These are phyloP conservation scores for Tubosaeta sp. DNA, from an alignment of 768 basidiomycete genomes.

Conservation along the genomic window DNA sequence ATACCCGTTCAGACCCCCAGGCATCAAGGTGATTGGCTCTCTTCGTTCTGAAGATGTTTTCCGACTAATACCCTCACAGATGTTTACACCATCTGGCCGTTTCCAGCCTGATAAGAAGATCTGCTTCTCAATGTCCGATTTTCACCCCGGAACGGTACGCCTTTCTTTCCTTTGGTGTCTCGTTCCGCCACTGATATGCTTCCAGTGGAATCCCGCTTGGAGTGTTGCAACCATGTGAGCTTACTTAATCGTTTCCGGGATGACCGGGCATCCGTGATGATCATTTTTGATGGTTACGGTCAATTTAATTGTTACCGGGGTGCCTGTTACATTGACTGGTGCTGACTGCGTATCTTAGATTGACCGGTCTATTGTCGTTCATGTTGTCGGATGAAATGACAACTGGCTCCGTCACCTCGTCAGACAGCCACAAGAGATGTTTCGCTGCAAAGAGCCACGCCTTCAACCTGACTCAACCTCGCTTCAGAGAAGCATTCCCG, in stretches of 20 bases:
- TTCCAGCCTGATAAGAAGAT: constrained; percentile 94
- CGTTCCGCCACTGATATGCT: constrained; percentile 1
- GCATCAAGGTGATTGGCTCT: constrained; percentile 73
- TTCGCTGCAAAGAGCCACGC: constrained; percentile 79
- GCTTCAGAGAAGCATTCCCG: constrained; percentile 86
- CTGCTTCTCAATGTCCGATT: constrained; percentile 97
- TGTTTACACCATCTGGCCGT: constrained; percentile 87
- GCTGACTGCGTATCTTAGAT: constrained; percentile 40
- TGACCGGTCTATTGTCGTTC: constrained; percentile 91
- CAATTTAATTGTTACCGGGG: constrained; percentile 11
- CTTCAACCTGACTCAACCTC: constrained; percentile 77
- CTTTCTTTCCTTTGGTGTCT: neutral
- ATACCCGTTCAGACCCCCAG: constrained; percentile 96
- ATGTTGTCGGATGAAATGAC: constrained; percentile 98
- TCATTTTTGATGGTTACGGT: constrained; percentile 13
- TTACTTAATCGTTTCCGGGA: neutral
- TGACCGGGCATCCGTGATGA: constrained; percentile 7
- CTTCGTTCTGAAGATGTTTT: constrained; percentile 2
- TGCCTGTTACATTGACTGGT: neutral
- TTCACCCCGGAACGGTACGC: constrained; percentile 82
- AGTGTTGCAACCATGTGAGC: constrained; percentile 90
- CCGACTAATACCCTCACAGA: constrained; percentile 43
- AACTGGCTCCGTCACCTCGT: constrained; percentile 83
- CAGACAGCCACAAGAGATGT: constrained; percentile 69
- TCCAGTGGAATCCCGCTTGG: constrained; percentile 93